Evolutionary conservation across 1,284 basidiomycete genomes (phyloP), one percentile per base, ranked within the genome.

Genomic region (Grifola frondosa): DNA sequence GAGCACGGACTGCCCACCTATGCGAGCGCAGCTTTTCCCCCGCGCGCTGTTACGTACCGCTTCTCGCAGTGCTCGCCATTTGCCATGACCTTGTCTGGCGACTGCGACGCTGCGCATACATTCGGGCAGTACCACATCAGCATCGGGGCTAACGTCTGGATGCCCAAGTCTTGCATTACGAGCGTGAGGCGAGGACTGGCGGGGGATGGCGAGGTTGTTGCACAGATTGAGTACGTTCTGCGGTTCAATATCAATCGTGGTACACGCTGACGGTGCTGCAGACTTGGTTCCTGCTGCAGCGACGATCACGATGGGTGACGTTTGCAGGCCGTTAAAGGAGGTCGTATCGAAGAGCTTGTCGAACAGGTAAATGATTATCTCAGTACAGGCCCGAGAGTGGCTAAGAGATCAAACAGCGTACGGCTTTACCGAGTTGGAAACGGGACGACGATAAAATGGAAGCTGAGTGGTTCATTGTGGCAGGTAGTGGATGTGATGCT

Each of bases 91-190:
- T 29, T 60, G 20, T 21, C 42, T 17, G 44, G 43, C 29, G 50
- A 55, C 21, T 30, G 35, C 16, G 37, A 10, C 26, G 11, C 30
- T 2, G 36, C 26, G 8, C 15, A 26, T n/a, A 40, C 35, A 2
- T 11, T 40, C 15, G 48, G 44, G 30, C 16, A 49, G 35, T 61
- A 60, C 39, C 53, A 58, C 37, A 42, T 62, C 29, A 53, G 54
- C n/a, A 56, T 59, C 8, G 56, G 57, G 12, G 49, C 58, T 20
- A 57, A 62, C 24, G 50, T 60, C 23, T 58, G 52, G 57, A 59
- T 59, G 52, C 52, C 59, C 16, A 53, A 41, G 28, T 47, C 42
- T 21, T 50, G 43, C 16, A 49, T 58, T 30, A 60, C 59, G 20
- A 58, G 38, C 16, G 43, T 62, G 11, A 39, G 59, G 31, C 44